Percentiles rank a stretch among this genome's conserved stretches.
Conservation (phyloP, 768 basidiomycete species). For the Boletus pseudo-olivaceus region DNA sequence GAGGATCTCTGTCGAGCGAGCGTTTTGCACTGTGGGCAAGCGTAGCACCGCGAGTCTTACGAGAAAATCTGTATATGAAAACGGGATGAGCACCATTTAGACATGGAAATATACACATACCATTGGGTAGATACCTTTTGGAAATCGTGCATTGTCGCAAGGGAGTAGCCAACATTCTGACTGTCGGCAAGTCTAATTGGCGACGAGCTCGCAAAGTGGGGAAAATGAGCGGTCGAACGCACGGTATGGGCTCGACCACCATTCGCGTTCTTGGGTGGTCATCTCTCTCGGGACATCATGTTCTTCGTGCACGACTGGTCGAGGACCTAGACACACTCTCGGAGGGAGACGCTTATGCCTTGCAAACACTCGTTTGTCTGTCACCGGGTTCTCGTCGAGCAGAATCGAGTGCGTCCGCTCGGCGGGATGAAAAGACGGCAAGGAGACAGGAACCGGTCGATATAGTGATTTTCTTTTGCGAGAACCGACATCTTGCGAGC, state of each 20-base stretch:
- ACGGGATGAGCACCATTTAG: not conserved
- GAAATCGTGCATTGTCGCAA: constrained; percentile 55
- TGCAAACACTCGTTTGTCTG: constrained; percentile 43
- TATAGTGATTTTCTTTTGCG: constrained; percentile 32
- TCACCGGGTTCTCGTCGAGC: constrained; percentile 58
- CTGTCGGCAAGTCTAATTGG: constrained; percentile 31
- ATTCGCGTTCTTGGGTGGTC: constrained; percentile 57
- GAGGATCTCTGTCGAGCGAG: constrained; percentile 29
- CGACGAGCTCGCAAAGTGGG: not conserved
- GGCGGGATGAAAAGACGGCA: constrained; percentile 43
- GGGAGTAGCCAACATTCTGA: constrained; percentile 70
- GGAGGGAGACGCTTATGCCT: constrained; percentile 61
- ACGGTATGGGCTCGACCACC: constrained; percentile 81
- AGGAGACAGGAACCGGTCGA: constrained; percentile 31
- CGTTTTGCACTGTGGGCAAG: constrained; percentile 32
- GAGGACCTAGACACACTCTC: constrained; percentile 32
- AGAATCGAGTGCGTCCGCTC: constrained; percentile 57
- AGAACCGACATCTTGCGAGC: constrained; percentile 3
- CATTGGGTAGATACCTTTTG: constrained; percentile 50
- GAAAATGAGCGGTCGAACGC: constrained; percentile 16
- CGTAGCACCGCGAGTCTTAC: constrained; percentile 54
- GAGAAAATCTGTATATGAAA: constrained; percentile 51
- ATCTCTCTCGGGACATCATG: constrained; percentile 51
- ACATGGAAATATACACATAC: constrained; percentile 32
- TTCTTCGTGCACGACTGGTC: constrained; percentile 19